These are phyloP conservation scores for Mariannaea sp. DNA, from an alignment of 2,329 filamentous ascomycete species.

Conservation along the genomic window DNA sequence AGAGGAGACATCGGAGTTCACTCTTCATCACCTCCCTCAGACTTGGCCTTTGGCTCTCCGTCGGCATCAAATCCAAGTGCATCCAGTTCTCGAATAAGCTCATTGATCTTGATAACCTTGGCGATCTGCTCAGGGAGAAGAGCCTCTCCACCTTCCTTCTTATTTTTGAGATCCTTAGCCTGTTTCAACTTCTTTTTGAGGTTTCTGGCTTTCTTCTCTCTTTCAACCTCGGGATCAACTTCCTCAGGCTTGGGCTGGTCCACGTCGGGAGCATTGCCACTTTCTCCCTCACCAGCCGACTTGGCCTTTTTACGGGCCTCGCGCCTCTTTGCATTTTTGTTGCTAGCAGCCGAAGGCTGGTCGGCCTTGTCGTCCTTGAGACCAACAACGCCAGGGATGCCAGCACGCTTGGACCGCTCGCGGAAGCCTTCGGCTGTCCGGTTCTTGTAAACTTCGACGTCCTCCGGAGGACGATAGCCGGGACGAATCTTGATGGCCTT, in stretches of 20 bases:
- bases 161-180: slow-evolving; percentile 85
- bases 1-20: slow-evolving; percentile 18
- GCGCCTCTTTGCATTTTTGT: slow-evolving; percentile 84
- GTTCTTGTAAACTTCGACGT: slow-evolving; percentile 96
- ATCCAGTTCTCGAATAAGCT: slow-evolving; percentile 87
- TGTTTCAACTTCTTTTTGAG: slow-evolving; percentile 95
- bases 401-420: slow-evolving; percentile 66
- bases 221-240: slow-evolving; percentile 73
- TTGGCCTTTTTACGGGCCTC: slow-evolving; percentile 63
- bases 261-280: slow-evolving; percentile 46
- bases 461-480: slow-evolving; percentile 91
- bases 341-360: slow-evolving; percentile 59
- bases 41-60: slow-evolving; percentile 59
- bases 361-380: slow-evolving; percentile 55
- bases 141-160: slow-evolving; percentile 84
- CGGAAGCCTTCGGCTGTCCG: slow-evolving; percentile 85
- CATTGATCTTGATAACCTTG: slow-evolving; percentile 96
- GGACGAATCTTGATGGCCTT: slow-evolving; percentile 94
- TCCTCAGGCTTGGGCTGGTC: slow-evolving; percentile 45
- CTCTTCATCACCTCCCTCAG: slow-evolving; percentile 25
- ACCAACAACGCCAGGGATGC: slow-evolving; percentile 74
- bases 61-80: slow-evolving; percentile 82
- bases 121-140: slow-evolving; percentile 93
- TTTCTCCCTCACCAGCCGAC: slow-evolving; percentile 62
- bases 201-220: slow-evolving; percentile 90